These are phyloP conservation scores for Penicillium verrucosum DNA, from an alignment of 2,329 filamentous ascomycete species.

Conservation along the genomic window DNA sequence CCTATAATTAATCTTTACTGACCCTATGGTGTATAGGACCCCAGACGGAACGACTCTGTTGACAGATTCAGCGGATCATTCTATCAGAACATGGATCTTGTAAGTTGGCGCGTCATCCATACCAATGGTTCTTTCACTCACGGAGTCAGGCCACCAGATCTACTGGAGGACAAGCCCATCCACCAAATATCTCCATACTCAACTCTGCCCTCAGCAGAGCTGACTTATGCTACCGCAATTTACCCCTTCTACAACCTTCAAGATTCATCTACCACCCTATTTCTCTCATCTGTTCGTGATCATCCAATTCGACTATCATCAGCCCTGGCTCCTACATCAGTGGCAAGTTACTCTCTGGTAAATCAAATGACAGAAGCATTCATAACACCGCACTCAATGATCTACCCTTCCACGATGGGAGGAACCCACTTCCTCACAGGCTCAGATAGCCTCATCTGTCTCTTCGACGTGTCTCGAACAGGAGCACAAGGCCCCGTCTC, in stretches of 20 bases:
- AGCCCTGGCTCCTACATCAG: constrained; percentile 46
- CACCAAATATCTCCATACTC: constrained; percentile 48
- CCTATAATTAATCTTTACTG: neutral
- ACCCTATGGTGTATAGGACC: constrained; percentile 35
- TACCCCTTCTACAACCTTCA: constrained; percentile 56
- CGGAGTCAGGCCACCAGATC: constrained; percentile 44
- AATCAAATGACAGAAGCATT: constrained; percentile 56
- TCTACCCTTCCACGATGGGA: constrained; percentile 47
- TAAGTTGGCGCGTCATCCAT: constrained; percentile 28
- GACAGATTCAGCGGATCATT: constrained; percentile 51
- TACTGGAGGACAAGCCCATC: constrained; percentile 42
- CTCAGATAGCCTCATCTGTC: constrained; percentile 51
- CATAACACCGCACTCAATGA: constrained; percentile 53
- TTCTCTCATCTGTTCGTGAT: constrained; percentile 53
- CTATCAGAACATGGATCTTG: constrained; percentile 54
- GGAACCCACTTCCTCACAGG: constrained; percentile 57
- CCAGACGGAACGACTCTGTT: constrained; percentile 58
- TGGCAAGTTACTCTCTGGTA: constrained; percentile 56
- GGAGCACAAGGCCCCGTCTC: constrained; percentile 46
- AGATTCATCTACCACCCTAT: constrained; percentile 48
- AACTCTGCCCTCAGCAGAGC: constrained; percentile 45
- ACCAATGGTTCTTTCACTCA: constrained; percentile 6
- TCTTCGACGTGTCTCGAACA: constrained; percentile 54
- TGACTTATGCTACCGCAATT: constrained; percentile 53
- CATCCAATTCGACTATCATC: constrained; percentile 58